Evolutionary conservation across 2,329 filamentous ascomycete genomes (phyloP), one percentile per base, ranked within the genome.

Genomic region (Aurifilum marmelostoma): DNA sequence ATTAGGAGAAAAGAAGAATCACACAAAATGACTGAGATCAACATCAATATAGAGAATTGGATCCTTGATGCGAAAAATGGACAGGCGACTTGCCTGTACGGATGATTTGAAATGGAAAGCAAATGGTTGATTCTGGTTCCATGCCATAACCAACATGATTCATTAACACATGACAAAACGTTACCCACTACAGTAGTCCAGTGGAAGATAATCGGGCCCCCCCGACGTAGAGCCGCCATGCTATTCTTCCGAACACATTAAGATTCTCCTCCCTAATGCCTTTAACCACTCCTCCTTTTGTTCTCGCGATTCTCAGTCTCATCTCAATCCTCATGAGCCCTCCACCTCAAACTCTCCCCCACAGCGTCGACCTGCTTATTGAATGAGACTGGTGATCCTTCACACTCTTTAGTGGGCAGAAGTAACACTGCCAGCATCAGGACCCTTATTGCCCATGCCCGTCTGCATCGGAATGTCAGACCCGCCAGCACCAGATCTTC

Each of bases 341-440:
- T 34, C 34, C 34, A 34, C 34, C n/a, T 52, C 4, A 29, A 27
- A 18, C 21, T 37, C 50, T 27, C 34, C 34, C 34, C 16, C 21
- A 14, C 21, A 54, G 34, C 37, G 39, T 27, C 24, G 24, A 41
- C 18, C 24, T 29, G n/a, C 21, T n/a, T 18, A 1, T n/a, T 9
- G 34, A 41, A 37, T 60, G 2, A 14, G n/a, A 37, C 24, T 16
- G 39, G 39, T 41, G 59, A 7, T 18, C 39, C 21, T 7, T 62
- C n/a, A 39, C 8, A 5, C 37, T 14, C 27, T 18, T 50, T 14
- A 43, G 16, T 37, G 52, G 24, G 63, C 34, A 6, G 63, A 65
- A 64, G 65, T 41, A 18, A 69, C 52, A 56, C 65, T 69, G 63
- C 52, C 60, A 47, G 39, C 60, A 32, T 69, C 68, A 5, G 16